Base-by-base conservation (phyloP, 768 basidiomycete genomes). In the Chalciporus pseudorubinellus region DNA sequence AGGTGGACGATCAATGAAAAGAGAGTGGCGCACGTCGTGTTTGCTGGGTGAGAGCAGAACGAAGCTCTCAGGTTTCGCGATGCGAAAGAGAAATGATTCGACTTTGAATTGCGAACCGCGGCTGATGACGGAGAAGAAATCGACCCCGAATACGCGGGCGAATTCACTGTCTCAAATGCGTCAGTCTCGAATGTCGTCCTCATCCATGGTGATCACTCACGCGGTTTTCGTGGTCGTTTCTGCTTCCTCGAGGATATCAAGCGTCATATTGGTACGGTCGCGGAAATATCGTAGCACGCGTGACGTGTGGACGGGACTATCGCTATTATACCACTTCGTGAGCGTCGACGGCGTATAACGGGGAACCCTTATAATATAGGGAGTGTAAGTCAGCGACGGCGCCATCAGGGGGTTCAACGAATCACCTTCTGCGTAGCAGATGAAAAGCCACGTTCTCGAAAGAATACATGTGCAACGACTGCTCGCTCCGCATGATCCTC, bases 91-190 rank as follows among this genome's bases (percentile, higher is more conserved):
- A 73, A 99, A 95, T 0, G 94, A 94, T 72, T 99, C 97, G 22
- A 98, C 97, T 71, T 98, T 99, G 77, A 93, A 98, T 62, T 99
- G 97, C 1, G 94, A 97, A 0, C 97, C 97, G 28, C 97, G 83
- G 53, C 83, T 93, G 56, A 97, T 81, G 28, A 98, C 95, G 4
- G 94, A 97, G 64, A 87, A 91, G 66, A 98, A 98, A 70, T 99
- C 97, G 39, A 99, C 87, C 1, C 97, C 95, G 58, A 97, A 98
- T 6, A 98, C 92, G 10, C 97, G 84, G 36, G 97, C 95, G 61
- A 98, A 98, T 68, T 99, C 97, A 13, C 95, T 98, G 61, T 20
- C 24, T 18, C 1, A 4, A 18, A 6, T 6, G 2, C 6, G 9
- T 29, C 20, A 43, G 20, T 22, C 22, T 13, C 24, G 38, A n/a